Conservation (phyloP, 805 yeast genomes). For the Kazachstania viticola region DNA sequence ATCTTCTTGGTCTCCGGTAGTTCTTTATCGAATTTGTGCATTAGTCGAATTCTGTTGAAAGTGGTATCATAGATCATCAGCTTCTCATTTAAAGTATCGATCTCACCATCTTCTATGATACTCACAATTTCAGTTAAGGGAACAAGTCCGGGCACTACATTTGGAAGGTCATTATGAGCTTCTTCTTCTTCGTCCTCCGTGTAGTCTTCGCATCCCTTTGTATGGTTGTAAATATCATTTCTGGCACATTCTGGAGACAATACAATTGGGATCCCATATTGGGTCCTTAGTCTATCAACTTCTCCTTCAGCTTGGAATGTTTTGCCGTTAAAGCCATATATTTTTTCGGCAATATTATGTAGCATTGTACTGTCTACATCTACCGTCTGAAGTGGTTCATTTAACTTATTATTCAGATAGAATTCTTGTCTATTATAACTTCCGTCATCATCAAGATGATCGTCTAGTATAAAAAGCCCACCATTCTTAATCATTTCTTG, state of each 20-base stretch:
- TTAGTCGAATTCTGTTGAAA: slow-evolving; percentile 17
- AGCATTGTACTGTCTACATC: neutral
- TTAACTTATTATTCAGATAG: too few relatives aligned
- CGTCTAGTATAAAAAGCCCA: slow-evolving; percentile 14
- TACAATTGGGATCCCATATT: neutral
- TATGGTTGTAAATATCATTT: neutral
- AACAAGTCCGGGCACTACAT: slow-evolving; percentile 39
- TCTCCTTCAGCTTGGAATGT: slow-evolving; percentile 8
- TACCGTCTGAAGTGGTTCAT: too few relatives aligned
- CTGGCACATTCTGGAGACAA: neutral
- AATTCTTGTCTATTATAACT: neutral
- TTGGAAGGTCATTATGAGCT: slow-evolving; percentile 24
- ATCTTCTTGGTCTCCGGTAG: slow-evolving; percentile 14
- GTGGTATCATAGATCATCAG: slow-evolving; percentile 17
- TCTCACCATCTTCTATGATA: slow-evolving; percentile 24
- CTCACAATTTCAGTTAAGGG: slow-evolving; percentile 37
- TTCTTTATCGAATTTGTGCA: slow-evolving; percentile 15
- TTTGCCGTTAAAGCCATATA: slow-evolving; percentile 30
- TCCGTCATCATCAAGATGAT: neutral
- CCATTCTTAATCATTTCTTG: slow-evolving; percentile 15
- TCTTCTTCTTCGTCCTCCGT: slow-evolving; percentile 4
- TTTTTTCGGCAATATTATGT: slow-evolving; percentile 26
- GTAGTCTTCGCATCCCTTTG: too few relatives aligned
- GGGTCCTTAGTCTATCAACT: neutral
- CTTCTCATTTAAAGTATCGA: slow-evolving; percentile 14